A percentile compares a stretch with the other conserved stretches of the same genome.
Conservation (phyloP, 169 alveolate species). For the Cryptosporidium felis region DNA sequence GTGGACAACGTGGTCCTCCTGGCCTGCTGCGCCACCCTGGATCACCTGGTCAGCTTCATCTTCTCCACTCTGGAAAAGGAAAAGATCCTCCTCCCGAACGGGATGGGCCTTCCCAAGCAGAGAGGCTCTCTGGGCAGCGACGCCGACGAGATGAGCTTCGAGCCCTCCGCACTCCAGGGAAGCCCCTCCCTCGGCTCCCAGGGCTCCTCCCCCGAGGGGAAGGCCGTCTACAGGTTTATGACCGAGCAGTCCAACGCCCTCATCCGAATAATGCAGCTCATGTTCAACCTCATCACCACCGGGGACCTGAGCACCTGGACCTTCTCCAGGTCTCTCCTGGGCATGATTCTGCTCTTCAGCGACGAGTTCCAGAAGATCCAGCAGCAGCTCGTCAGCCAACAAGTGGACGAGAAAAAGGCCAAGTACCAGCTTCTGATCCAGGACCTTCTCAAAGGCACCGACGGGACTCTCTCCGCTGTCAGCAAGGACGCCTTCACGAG, state of each 20-base stretch:
- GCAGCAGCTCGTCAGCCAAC: conserved; percentile 78
- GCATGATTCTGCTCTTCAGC: conserved; percentile 84
- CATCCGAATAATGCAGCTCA: conserved; percentile 80
- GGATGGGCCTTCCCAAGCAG: neutral
- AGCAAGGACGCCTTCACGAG: conserved; percentile 70
- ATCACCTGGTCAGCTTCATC: conserved; percentile 40
- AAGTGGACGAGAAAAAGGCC: conserved; percentile 82
- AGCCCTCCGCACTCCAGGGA: neutral
- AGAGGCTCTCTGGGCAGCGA: neutral
- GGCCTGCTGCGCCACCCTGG: conserved; percentile 70
- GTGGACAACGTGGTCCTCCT: conserved; percentile 66
- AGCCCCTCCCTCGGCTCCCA: conserved; percentile 1
- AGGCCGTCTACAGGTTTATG: conserved; percentile 80
- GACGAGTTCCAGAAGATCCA: conserved; percentile 82
- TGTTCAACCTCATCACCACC: conserved; percentile 84
- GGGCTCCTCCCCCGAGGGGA: conserved; percentile 59
- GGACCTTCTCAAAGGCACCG: conserved; percentile 64
- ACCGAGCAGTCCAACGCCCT: conserved; percentile 83
- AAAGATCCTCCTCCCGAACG: conserved; percentile 39
- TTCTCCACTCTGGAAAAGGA: conserved; percentile 48
- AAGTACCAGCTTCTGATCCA: conserved; percentile 73
- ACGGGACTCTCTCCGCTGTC: conserved; percentile 61
- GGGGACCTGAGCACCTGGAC: conserved; percentile 85
- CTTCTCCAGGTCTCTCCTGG: conserved; percentile 89
- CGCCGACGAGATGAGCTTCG: conserved; percentile 20